Conservation (phyloP, 495 filamentous ascomycete genomes). For the Penicillium samsonianum region DNA sequence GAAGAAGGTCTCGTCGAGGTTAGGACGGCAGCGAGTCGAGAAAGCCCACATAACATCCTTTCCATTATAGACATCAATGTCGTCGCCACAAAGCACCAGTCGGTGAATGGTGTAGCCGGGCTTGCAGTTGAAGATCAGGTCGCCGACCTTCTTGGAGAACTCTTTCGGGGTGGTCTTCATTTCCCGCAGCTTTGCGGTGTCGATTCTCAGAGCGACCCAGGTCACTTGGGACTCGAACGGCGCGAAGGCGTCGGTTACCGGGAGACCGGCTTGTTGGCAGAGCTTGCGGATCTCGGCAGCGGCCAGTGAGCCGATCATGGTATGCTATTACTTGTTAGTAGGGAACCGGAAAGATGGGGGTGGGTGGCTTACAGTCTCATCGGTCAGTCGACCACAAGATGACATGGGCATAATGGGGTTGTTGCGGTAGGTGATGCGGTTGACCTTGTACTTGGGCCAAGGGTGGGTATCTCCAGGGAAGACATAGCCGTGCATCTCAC, state of each 20-base stretch:
- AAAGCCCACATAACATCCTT: constrained; percentile 48
- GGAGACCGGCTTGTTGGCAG: constrained; percentile 36
- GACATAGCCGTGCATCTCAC: constrained; percentile 41
- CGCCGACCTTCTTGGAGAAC: constrained; percentile 33
- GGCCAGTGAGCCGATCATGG: constrained; percentile 41
- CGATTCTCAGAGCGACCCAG: constrained; percentile 42
- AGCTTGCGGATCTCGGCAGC: constrained; percentile 43
- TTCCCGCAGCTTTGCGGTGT: constrained; percentile 32
- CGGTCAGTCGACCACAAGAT: constrained; percentile 33
- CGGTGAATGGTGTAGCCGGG: constrained; percentile 42
- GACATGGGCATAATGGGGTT: constrained; percentile 42
- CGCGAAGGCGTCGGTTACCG: constrained; percentile 38
- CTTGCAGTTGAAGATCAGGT: constrained; percentile 41
- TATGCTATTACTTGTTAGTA: constrained; percentile 23
- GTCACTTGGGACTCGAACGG: constrained; percentile 45
- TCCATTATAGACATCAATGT: constrained; percentile 41
- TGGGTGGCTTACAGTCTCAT: constrained; percentile 33
- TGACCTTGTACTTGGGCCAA: constrained; percentile 38
- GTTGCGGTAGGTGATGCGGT: constrained; percentile 44
- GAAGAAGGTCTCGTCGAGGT: constrained; percentile 38
- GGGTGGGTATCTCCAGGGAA: constrained; percentile 35
- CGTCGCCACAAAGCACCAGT: constrained; percentile 39
- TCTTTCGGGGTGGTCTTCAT: constrained; percentile 28
- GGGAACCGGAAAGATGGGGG: not conserved
- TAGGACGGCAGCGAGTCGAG: constrained; percentile 41